These are phyloP conservation scores for Adansonia rubrostipa DNA, from an alignment of 441 rosid species.

Conservation along the genomic window DNA sequence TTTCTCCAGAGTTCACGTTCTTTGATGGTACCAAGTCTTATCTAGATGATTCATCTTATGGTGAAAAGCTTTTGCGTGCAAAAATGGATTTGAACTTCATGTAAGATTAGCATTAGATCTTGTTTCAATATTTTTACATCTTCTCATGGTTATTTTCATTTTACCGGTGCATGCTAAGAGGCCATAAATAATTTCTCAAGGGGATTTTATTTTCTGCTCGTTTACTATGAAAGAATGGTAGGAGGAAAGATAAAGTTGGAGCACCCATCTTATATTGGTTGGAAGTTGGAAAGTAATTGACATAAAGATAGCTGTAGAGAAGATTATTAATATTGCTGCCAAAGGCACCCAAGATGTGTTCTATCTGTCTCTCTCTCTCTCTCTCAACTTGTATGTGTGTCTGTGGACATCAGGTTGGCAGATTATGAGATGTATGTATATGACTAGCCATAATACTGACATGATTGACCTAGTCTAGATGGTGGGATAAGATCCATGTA, in stretches of 20 bases:
- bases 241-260: neutral
- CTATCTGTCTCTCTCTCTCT: neutral
- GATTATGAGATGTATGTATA: neutral
- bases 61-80: slow-evolving; percentile 95
- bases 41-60: slow-evolving; percentile 73
- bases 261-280: neutral
- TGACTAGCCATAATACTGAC: neutral
- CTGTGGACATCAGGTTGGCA: neutral
- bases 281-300: neutral
- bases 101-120: slow-evolving; percentile 53
- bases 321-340: neutral
- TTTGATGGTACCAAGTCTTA: slow-evolving; percentile 94
- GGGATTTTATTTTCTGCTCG: neutral
- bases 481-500: neutral
- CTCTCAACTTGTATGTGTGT: neutral
- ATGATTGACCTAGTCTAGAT: neutral
- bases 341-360: neutral
- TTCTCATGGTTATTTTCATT: slow-evolving; percentile 9
- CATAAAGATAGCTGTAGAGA: neutral
- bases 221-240: neutral
- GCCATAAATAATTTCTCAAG: neutral
- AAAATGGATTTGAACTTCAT: slow-evolving; percentile 97
- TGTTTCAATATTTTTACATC: neutral
- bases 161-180: neutral
- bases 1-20: slow-evolving; percentile 97